phyloP scores from a whole-genome alignment of 1,284 basidiomycete species.

The Boletus sp. region DNA sequence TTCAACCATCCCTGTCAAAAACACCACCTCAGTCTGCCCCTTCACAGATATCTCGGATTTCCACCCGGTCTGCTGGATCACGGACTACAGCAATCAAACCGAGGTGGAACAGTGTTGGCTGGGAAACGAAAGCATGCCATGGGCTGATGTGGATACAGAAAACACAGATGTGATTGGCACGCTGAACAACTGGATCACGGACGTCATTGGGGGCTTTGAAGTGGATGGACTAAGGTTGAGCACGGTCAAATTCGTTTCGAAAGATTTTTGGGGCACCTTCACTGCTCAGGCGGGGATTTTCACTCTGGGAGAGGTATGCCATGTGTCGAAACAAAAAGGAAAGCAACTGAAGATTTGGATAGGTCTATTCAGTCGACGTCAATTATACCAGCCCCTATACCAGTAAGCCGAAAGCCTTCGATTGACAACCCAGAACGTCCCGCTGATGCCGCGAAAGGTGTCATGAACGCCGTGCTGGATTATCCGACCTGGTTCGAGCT shows the following conservation, averaged over 20 bases:
- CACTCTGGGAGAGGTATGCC: conserved; percentile 69
- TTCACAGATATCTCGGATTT: conserved; percentile 35
- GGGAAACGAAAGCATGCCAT: conserved; percentile 57
- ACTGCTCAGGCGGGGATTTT: conserved; percentile 64
- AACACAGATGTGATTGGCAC: conserved; percentile 48
- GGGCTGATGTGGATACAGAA: conserved; percentile 75
- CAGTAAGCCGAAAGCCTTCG: conserved; percentile 25
- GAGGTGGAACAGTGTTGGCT: conserved; percentile 76
- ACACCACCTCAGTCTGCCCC: conserved; percentile 35
- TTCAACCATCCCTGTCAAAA: conserved; percentile 34
- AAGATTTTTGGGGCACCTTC: conserved; percentile 63
- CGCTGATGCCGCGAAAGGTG: conserved; percentile 22
- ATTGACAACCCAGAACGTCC: neutral
- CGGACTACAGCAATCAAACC: conserved; percentile 58
- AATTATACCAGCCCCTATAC: conserved; percentile 40
- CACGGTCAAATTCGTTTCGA: conserved; percentile 54
- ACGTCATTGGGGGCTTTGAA: conserved; percentile 52
- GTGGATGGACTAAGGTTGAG: conserved; percentile 57
- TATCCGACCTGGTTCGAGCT: conserved; percentile 68
- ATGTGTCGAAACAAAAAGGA: neutral
- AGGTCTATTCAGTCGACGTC: conserved; percentile 41
- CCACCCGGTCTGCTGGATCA: conserved; percentile 39
- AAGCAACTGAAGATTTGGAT: conserved; percentile 1
- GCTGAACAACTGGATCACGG: conserved; percentile 56
- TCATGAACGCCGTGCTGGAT: conserved; percentile 55